Base-by-base conservation (phyloP, 306 rosid species). In the Crataegus laevigata region DNA sequence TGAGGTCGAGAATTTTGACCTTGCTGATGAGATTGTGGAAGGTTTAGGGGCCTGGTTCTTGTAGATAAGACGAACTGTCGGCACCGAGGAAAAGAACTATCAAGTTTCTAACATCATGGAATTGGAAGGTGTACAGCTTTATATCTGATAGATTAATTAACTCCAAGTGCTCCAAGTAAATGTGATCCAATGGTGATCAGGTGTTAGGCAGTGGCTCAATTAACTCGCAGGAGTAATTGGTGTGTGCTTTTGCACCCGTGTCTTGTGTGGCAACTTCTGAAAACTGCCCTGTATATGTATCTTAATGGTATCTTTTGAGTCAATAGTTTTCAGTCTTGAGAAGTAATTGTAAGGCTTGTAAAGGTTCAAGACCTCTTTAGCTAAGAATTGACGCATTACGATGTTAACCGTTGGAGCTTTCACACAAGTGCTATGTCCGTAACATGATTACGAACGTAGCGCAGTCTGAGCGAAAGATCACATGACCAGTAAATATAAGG, bases 71-170 rank as follows among this genome's bases (percentile, higher is more conserved):
- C n/a, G 77, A 79, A 68, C 69, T 66, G 60, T 66, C 8, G 79
- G 81, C 71, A 76, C 65, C 10, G 19, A 22, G 42, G 12, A 18
- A 14, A 7, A 70, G 82, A 61, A 19, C 12, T 18, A 40, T 36
- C 54, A 38, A 76, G 77, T 82, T 75, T 78, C 73, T 84, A 65
- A 78, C 81, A 52, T 32, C 66, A 73, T 80, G 82, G 66, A 68
- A 78, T 76, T 74, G 69, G 73, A 43, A 73, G 80, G 85, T 85
- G 85, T 87, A 88, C 83, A 88, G 93, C 78, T 84, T 65, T 66
- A 81, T 54, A 40, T 79, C 58, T 51, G 45, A 55, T 52, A 78
- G 79, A 54, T 77, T 68, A 1, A 36, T 7, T 7, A 36, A 36
- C 40, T 36, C 40, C 67, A 26, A 43, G 69, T 22, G 40, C 59